Conservation (phyloP, 2,329 filamentous ascomycete genomes). For the Pseudopyrenochaeta lycopersici region DNA sequence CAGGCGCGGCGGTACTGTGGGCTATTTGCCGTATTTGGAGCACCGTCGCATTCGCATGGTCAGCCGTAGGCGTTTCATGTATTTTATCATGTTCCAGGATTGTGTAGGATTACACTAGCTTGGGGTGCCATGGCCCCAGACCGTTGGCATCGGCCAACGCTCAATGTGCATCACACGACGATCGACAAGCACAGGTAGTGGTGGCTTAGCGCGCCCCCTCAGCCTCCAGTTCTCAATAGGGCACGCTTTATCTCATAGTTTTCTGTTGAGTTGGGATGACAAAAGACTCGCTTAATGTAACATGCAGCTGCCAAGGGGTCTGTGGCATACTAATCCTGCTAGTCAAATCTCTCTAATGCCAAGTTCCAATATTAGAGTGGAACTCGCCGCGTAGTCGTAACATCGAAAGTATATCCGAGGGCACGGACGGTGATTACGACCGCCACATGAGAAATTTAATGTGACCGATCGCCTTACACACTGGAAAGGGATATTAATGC, state of each 20-base stretch:
- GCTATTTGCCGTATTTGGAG: constrained; percentile 7
- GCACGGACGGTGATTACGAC: constrained; percentile 18
- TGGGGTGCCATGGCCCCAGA: constrained; percentile 5
- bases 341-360: constrained; percentile 18
- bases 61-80: constrained; percentile 25
- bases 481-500: not conserved
- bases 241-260: not conserved
- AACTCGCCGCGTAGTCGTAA: constrained; percentile 16
- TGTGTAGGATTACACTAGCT: constrained; percentile 24
- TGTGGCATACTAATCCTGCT: constrained; percentile 3
- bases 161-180: not conserved
- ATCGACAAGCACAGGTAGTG: not conserved
- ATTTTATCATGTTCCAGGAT: constrained; percentile 21
- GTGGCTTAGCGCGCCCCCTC: not conserved
- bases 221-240: not conserved
- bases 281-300: not conserved
- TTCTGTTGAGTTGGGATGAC: not conserved
- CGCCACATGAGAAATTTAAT: constrained; percentile 9
- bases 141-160: constrained; percentile 9
- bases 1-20: not conserved
- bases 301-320: not conserved
- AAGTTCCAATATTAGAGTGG: constrained; percentile 22
- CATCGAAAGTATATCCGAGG: constrained; percentile 13
- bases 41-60: constrained; percentile 18
- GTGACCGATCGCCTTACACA: not conserved